These are phyloP conservation scores for Dichotomopilus funicola DNA, from an alignment of 2,329 filamentous ascomycete species.

Conservation along the genomic window DNA sequence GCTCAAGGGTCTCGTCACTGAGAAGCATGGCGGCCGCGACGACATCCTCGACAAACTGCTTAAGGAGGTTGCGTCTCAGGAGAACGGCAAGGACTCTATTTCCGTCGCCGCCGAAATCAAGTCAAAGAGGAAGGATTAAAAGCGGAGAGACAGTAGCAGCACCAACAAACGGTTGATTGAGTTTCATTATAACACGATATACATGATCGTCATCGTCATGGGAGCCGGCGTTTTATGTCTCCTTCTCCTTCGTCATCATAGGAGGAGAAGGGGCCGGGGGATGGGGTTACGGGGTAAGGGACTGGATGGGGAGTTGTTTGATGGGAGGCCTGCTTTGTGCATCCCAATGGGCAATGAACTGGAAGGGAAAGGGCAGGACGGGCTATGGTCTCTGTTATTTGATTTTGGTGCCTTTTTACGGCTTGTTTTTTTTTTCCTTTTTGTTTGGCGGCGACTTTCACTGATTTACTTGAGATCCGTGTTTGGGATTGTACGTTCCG, in stretches of 20 bases:
- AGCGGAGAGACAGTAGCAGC: not conserved
- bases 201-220: not conserved
- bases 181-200: not conserved
- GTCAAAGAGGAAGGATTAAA: conserved; percentile 15
- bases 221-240: conserved; percentile 2
- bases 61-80: conserved; percentile 41
- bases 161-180: not conserved
- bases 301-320: not conserved
- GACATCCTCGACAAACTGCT: conserved; percentile 44
- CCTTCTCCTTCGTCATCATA: not conserved
- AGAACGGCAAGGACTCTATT: conserved; percentile 12
- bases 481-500: too few species aligned
- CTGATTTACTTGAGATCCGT: too few species aligned
- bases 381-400: not conserved
- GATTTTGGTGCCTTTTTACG: not conserved
- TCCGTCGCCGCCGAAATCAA: conserved; percentile 9
- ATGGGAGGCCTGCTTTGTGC: not conserved
- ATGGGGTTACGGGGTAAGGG: not conserved
- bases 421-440: not conserved
- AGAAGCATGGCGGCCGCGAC: conserved; percentile 65
- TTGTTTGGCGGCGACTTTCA: not conserved
- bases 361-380: not conserved
- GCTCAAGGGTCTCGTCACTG: conserved; percentile 72
- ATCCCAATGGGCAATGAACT: not conserved
- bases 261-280: too few species aligned